Evolutionary conservation across 2,329 filamentous ascomycete genomes (phyloP), one percentile per base, ranked within the genome.

Genomic region (Talaromyces sp.): DNA sequence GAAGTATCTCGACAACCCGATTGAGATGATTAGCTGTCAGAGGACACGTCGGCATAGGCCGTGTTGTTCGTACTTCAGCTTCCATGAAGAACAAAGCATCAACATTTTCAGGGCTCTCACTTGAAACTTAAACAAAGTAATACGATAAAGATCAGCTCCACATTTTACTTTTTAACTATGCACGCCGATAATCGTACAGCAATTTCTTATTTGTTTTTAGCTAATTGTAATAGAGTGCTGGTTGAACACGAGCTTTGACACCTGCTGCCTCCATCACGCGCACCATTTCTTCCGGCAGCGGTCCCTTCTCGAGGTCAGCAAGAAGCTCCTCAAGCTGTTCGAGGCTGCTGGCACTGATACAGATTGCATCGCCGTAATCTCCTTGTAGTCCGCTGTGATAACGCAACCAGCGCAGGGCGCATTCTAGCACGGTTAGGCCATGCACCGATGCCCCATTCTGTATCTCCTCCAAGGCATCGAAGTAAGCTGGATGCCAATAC

Each of bases 351-450:
- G 76, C 77, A 1, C 80, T 79, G 39, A 81, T 73, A 60, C 81
- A 72, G 16, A 81, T 72, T 8, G 71, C 76, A 71, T 81, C 79
- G 0, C 72, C 72, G 4, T 71, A 59, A 39, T 76, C 70, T 11
- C 67, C 65, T 47, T 71, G 72, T 54, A 81, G 58, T 47, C 69
- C 45, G 8, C 74, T 79, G 66, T 84, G 82, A 69, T 83, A 77
- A 1, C 72, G 71, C 45, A 78, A 72, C 82, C 82, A 84, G 39
- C 82, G 68, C 60, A 84, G 65, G 1, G 80, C 80, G 67, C 75
- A 75, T 66, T 83, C 81, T 0, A 75, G 73, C 64, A 78, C 71
- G 0, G 78, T 80, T 41, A 84, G 35, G 0, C 74, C 74, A 68
- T 81, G 75, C 70, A 79, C 78, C 68, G n/a, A n/a, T 43, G 41